Evolutionary conservation across 139 green algal genomes (phyloP).

Genomic region (Haematococcus sp.): DNA sequence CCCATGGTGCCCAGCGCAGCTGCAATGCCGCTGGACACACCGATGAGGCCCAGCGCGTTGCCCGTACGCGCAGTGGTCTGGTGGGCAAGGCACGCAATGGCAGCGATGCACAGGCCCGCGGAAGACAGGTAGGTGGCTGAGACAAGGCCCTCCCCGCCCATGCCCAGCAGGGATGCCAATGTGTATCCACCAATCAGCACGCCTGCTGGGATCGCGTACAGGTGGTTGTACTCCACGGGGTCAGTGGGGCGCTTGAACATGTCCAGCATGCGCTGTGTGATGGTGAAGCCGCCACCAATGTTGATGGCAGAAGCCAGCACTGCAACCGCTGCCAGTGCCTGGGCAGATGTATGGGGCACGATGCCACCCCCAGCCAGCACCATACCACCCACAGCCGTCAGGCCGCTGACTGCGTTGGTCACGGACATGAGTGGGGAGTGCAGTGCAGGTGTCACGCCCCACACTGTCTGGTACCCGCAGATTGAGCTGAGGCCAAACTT

Average conservation of each 20-base stretch:
- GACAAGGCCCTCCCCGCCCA: slow-evolving; percentile 29
- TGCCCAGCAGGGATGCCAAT: slow-evolving; percentile 15
- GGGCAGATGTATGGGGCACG: slow-evolving; percentile 51
- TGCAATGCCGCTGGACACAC: slow-evolving; percentile 68
- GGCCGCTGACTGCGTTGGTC: slow-evolving; percentile 82
- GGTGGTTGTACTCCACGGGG: slow-evolving; percentile 72
- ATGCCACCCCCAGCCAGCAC: slow-evolving; percentile 64
- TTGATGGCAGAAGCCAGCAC: slow-evolving; percentile 77
- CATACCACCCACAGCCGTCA: slow-evolving; percentile 59
- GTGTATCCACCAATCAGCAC: slow-evolving; percentile 48
- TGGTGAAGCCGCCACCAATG: slow-evolving; percentile 85
- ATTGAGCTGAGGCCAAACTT: slow-evolving; percentile 80
- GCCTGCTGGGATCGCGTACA: slow-evolving; percentile 59
- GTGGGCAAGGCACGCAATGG: slow-evolving; percentile 77
- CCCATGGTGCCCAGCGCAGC: slow-evolving; percentile 63
- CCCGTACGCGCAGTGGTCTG: slow-evolving; percentile 76
- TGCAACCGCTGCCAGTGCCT: slow-evolving; percentile 61
- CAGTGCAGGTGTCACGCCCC: slow-evolving; percentile 74
- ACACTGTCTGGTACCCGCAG: slow-evolving; percentile 44
- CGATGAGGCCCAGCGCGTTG: slow-evolving; percentile 77
- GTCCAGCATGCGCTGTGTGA: slow-evolving; percentile 87
- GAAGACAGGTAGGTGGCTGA: slow-evolving; percentile 69
- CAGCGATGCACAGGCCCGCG: slow-evolving; percentile 73
- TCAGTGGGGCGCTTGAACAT: slow-evolving; percentile 86
- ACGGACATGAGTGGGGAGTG: slow-evolving; percentile 90